phyloP scores from a whole-genome alignment of 257 asterid genomes.

The Eustoma russellianum region DNA sequence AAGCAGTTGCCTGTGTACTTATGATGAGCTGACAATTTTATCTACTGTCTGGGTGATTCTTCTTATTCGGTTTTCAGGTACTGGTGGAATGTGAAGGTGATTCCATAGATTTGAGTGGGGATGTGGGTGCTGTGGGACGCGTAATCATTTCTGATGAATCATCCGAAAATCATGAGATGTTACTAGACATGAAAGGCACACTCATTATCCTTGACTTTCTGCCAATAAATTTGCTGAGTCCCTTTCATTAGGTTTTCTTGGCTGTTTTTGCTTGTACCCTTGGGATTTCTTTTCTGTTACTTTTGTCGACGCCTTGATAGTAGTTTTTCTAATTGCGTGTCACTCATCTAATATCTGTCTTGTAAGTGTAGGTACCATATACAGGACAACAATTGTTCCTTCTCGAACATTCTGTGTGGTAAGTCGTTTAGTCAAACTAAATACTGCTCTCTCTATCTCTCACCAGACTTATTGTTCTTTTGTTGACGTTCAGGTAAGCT shows the following conservation, averaged over 20 bases:
- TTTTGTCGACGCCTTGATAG: not conserved
- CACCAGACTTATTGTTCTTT: not conserved
- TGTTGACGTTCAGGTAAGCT: constrained; percentile 53
- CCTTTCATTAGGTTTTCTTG: not conserved
- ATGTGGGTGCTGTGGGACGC: constrained; percentile 84
- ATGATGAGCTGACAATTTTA: not conserved
- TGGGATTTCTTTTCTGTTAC: not conserved
- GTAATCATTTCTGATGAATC: constrained; percentile 55
- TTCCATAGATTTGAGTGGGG: constrained; percentile 91
- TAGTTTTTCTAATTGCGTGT: too few species aligned
- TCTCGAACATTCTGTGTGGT: constrained; percentile 97
- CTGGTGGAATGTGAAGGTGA: constrained; percentile 95
- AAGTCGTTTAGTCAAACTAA: constrained; percentile 14
- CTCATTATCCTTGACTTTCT: constrained; percentile 4
- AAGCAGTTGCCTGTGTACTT: too few species aligned
- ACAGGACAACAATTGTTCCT: constrained; percentile 73
- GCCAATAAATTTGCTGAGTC: not conserved
- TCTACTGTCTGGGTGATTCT: not conserved
- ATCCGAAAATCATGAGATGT: constrained; percentile 56
- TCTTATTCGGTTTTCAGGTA: constrained; percentile 32
- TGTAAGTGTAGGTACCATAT: constrained; percentile 51
- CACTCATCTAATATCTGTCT: not conserved
- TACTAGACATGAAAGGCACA: constrained; percentile 86
- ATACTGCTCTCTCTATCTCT: not conserved
- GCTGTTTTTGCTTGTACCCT: not conserved